These are phyloP conservation scores for rapeseed (Brassica napus) DNA, from an alignment of 345 rosid species.

Conservation along the genomic window Da-Ae NC_063451.1:4504001-4504500, in stretches of 20 bases:
- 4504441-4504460: constrained; percentile 79
- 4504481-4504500: constrained; percentile 38
- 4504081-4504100: not conserved
- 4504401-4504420: constrained; percentile 75
- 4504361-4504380: constrained; percentile 63
- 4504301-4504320: constrained; percentile 67
- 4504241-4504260: constrained; percentile 50
- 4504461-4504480: constrained; percentile 52
- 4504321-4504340: constrained; percentile 70
- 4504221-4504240: not conserved
- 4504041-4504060: constrained; percentile 56
- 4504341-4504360: constrained; percentile 72
- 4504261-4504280: constrained; percentile 58
- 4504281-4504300: constrained; percentile 59
- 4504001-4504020: constrained; percentile 68
- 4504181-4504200: not conserved
- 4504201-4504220: not conserved
- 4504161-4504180: not conserved
- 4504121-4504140: not conserved
- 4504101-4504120: not conserved
- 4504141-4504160: not conserved
- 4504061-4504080: not conserved
- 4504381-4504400: constrained; percentile 67
- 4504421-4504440: constrained; percentile 71
- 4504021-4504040: constrained; percentile 59